phyloP scores from a whole-genome alignment of 306 rosid genomes.

The Dryas alaskensis region DNA sequence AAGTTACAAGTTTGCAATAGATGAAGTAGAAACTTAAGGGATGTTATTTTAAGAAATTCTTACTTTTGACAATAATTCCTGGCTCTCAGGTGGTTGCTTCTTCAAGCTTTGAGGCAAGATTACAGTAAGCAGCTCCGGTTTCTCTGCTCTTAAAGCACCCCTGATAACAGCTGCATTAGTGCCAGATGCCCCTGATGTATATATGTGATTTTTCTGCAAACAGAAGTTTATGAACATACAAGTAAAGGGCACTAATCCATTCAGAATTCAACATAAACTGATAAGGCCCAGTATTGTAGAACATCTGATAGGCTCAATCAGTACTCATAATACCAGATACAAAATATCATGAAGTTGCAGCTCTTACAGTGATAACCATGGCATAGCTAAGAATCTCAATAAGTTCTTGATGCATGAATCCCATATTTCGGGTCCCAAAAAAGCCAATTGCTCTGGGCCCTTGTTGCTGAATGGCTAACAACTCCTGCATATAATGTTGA shows the following conservation, averaged over 20 bases:
- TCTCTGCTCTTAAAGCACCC: conserved; percentile 99
- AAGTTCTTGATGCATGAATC: conserved; percentile 97
- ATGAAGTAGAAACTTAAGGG: conserved; percentile 7
- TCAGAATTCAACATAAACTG: conserved; percentile 15
- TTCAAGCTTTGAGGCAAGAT: conserved; percentile 95
- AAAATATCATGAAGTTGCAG: conserved; percentile 19
- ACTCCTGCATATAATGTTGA: conserved; percentile 52
- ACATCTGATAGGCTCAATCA: conserved; percentile 23
- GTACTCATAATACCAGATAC: conserved; percentile 19
- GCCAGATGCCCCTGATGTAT: conserved; percentile 98
- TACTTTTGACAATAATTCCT: conserved; percentile 91
- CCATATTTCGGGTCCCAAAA: conserved; percentile 98
- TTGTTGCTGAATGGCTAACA: conserved; percentile 98
- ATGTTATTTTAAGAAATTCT: conserved; percentile 27
- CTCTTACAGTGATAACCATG: conserved; percentile 96
- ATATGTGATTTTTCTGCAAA: conserved; percentile 89
- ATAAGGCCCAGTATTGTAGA: conserved; percentile 9
- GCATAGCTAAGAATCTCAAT: conserved; percentile 99
- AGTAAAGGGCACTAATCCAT: conserved; percentile 9
- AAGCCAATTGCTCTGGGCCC: conserved; percentile 98
- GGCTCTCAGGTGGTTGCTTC: conserved; percentile 98
- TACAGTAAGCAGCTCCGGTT: conserved; percentile 94
- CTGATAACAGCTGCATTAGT: conserved; percentile 99
- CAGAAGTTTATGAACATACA: conserved; percentile 23
- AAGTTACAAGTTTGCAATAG: not conserved